Base-by-base conservation (phyloP, 2,329 filamentous ascomycete genomes). In the Thyridium curvatum region DNA sequence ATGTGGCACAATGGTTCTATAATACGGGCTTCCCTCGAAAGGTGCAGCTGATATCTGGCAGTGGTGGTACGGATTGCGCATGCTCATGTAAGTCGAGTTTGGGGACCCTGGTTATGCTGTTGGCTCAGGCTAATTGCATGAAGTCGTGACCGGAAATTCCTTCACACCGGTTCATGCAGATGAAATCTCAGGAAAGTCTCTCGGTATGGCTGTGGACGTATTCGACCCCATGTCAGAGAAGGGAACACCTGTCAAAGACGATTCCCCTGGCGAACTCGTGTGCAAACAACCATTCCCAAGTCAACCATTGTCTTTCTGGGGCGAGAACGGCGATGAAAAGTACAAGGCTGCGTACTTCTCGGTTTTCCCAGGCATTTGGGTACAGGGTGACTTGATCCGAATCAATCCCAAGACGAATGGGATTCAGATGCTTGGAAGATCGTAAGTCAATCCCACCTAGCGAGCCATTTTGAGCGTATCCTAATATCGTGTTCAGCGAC, bases 1-100 rank as follows among this genome's bases (percentile, higher is more conserved):
- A 64, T 18, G 62, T 68, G 37, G 69, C 64, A 40, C 51, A 58
- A 31, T 71, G 65, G 60, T 68, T 69, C 52, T 69, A 69, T 47
- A 41, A 40, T 13, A 14, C 28, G 16, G 56, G 52, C 26, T 69
- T 65, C 45, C 63, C 56, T 7, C 38, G 48, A 2, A 42, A 45
- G 5, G 50, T 62, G 18, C 67, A 61, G 46, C 53, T 71, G 5
- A 63, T 60, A 16, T 61, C 52, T 35, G 54, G 66, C 4, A 66
- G 66, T 4, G 69, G 69, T 14, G 69, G 68, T 9, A 72, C 69
- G 0, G 69, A 72, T 39, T 60, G 67, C 10, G 21, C 21, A 10
- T 26, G 21, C 21, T 26, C 21, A 6, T 10, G 6, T 10, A 26
- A 6, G 6, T 26, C 21, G 21, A 10, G 21, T n/a, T n/a, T n/a